Evolutionary conservation across 225 moss, liverwort and hornwort species (phyloP).

Genomic region (Takakia lepidozioides): DNA sequence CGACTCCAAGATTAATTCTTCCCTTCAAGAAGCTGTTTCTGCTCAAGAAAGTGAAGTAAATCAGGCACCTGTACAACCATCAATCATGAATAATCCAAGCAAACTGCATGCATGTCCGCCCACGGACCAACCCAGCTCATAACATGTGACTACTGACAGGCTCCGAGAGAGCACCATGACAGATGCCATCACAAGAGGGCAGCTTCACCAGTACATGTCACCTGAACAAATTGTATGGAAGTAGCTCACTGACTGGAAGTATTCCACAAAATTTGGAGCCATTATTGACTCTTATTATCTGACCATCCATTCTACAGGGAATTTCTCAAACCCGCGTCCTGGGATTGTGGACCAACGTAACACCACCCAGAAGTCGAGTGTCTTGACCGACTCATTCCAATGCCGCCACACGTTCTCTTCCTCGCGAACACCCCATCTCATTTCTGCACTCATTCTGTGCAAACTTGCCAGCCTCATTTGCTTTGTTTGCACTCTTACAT

Average conservation of each 20-base stretch:
- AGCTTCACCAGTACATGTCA: no score
- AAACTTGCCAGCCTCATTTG: constrained; percentile 37
- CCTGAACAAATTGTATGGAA: no score
- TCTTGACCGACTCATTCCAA: constrained; percentile 46
- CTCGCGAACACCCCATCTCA: constrained; percentile 42
- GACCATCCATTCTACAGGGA: constrained; percentile 47
- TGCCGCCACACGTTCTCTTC: constrained; percentile 37
- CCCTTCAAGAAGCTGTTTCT: no score
- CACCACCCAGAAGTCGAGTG: constrained; percentile 44
- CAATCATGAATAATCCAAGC: no score
- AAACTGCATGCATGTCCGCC: no score
- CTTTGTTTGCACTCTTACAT: constrained; percentile 40
- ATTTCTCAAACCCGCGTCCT: constrained; percentile 30
- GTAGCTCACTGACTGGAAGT: not conserved
- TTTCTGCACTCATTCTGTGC: constrained; percentile 37
- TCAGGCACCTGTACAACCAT: no score
- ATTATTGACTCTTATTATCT: constrained; percentile 10
- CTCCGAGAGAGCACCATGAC: no score
- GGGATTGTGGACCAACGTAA: constrained; percentile 35
- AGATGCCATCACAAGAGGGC: no score
- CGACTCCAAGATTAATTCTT: no score
- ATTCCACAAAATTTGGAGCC: constrained; percentile 4
- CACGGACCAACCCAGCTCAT: no score
- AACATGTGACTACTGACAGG: no score
- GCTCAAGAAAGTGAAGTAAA: no score